Evolutionary conservation across 345 rosid genomes (phyloP), one percentile per base, ranked within the genome.

Genomic region (Eucalyptus curtisii): DNA sequence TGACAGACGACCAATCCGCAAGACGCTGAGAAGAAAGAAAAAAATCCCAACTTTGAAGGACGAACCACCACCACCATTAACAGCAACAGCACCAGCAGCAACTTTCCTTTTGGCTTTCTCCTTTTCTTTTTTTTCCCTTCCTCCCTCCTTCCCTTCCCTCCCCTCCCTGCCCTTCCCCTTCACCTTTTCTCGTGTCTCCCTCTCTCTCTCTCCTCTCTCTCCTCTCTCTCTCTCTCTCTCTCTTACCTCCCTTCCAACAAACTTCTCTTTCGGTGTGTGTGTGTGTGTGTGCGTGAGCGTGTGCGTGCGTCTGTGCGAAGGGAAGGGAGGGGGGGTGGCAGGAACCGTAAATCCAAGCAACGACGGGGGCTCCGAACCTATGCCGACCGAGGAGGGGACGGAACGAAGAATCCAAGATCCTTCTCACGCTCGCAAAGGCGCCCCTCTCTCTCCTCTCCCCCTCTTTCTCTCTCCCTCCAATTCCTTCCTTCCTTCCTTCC

Each of bases 351-450:
- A 94, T 95, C 89, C 49, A 44, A 87, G 86, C 59, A 90, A 87
- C 80, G 49, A 33, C 2, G 82, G 89, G 94, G 95, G 49, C 48
- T 45, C 85, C 7, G 37, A 85, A 87, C 89, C 88, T 86, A 81
- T 89, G 92, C 95, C 94, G 95, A 87, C 97, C 94, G 89, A 87
- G 40, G n/a, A n/a, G n/a, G 91, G 91, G 92, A 91, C 90, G 87
- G 13, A 37, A 88, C 90, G 95, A 94, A 94, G 96, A 93, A 96
- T 94, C 96, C 97, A 90, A 94, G 94, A 94, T 93, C 84, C 89
- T 93, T 93, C 91, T 76, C 85, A 25, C 82, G 24, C 30, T 40
- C 15, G 82, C 82, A 40, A 40, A 68, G 61, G 61, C 33, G n/a
- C 68, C 68, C 31, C 15, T 16, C 66, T 27, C 57, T 53, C 10